Conservation (phyloP, 2,329 filamentous ascomycete species). For the Ilyonectria robusta region DNA sequence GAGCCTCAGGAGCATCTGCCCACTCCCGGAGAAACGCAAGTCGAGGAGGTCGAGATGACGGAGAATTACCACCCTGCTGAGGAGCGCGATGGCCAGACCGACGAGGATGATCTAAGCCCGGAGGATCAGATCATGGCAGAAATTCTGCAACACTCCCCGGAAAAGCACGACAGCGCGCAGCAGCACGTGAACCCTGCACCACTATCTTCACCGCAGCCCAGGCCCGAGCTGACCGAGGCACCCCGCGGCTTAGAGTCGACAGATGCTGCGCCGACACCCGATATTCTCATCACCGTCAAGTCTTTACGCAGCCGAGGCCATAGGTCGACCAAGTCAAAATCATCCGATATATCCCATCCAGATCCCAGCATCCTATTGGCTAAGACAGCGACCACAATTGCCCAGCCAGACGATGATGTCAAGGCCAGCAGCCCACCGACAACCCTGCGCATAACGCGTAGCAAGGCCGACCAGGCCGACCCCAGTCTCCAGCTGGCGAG, state of each 20-base stretch:
- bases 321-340: conserved; percentile 42
- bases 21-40: conserved; percentile 44
- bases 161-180: conserved; percentile 19
- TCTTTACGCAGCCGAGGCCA: conserved; percentile 51
- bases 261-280: conserved; percentile 36
- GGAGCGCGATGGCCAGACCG: conserved; percentile 26
- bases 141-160: conserved; percentile 47
- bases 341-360: conserved; percentile 38
- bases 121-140: conserved; percentile 51
- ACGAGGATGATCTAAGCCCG: conserved; percentile 43
- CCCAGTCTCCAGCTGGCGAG: conserved; percentile 44
- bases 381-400: conserved; percentile 35
- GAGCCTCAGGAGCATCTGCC: conserved; percentile 35
- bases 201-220: conserved; percentile 29
- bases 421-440: conserved; percentile 37
- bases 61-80: conserved; percentile 28
- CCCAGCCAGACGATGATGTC: conserved; percentile 29
- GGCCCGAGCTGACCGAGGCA: conserved; percentile 27
- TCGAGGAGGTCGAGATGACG: conserved; percentile 35
- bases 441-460: conserved; percentile 48
- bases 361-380: conserved; percentile 52
- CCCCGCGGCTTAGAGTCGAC: conserved; percentile 27
- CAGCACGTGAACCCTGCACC: conserved; percentile 31
- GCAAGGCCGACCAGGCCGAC: conserved; percentile 43
- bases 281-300: conserved; percentile 48